phyloP scores from a whole-genome alignment of 2,329 filamentous ascomycete genomes.

The Xylariaceae sp. region DNA sequence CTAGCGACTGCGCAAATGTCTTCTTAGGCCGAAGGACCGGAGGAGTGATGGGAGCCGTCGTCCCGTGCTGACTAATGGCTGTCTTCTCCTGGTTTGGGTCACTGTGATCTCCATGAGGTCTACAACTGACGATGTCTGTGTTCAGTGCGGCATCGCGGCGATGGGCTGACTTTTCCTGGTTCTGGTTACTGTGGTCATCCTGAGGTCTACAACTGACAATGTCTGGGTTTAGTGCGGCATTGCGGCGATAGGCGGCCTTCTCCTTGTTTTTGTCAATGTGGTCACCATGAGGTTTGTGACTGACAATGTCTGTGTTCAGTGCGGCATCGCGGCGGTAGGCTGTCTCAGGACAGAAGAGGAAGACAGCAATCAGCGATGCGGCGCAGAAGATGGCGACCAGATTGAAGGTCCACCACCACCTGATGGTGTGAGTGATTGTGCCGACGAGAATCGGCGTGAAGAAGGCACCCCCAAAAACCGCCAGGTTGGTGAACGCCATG shows the following conservation, averaged over 20 bases:
- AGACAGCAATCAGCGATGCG: slow-evolving; percentile 69
- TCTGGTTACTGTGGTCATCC: slow-evolving; percentile 8
- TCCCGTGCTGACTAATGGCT: background rate
- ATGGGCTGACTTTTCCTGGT: slow-evolving; percentile 6
- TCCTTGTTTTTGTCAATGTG: background rate
- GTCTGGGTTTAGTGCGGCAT: no score
- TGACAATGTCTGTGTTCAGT: slow-evolving; percentile 72
- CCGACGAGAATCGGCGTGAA: slow-evolving; percentile 88
- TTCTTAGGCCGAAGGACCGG: slow-evolving; percentile 52
- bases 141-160: no score
- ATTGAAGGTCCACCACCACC: slow-evolving; percentile 90
- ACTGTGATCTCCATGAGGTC: slow-evolving; percentile 4
- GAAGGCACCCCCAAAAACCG: slow-evolving; percentile 63
- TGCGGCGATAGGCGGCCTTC: slow-evolving; percentile 11
- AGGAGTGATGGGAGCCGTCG: background rate
- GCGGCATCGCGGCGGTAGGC: slow-evolving; percentile 70
- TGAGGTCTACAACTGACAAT: slow-evolving; percentile 45
- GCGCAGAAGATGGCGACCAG: slow-evolving; percentile 85
- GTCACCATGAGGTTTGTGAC: slow-evolving; percentile 23
- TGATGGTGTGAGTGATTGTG: slow-evolving; percentile 76
- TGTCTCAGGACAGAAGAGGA: slow-evolving; percentile 86
- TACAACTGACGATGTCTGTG: slow-evolving; percentile 62
- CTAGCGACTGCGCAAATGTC: slow-evolving; percentile 65
- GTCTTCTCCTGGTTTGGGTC: slow-evolving; percentile 2
- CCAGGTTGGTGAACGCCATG: slow-evolving; percentile 77